Evolutionary conservation across 208 protist genomes (phyloP), one percentile per base, ranked within the genome.

Genomic region (Herpetomonas samuelpessoai): DNA sequence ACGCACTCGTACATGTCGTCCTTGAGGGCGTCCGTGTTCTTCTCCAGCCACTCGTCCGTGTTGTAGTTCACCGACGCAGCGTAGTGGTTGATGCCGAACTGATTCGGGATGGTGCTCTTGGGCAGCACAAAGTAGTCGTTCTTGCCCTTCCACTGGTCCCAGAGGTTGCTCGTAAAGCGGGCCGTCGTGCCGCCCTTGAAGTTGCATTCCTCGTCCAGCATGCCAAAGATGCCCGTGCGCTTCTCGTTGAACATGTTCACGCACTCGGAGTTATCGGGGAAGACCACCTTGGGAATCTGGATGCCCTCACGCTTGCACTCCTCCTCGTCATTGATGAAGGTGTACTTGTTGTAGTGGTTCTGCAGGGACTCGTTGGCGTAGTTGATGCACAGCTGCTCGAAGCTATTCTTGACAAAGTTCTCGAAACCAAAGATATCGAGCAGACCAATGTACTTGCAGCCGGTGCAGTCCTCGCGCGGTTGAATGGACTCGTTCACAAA

Each of bases 361-460:
- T 99, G 98, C 41, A 99, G 76, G 35, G 95, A 92, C 71, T 99
- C 98, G 76, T 99, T 99, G 41, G 96, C 94, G 68, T 93, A 99
- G 76, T 98, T 99, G 72, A 98, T 98, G 79, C 96, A 98, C 12
- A 99, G 68, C 80, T 98, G 96, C 79, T 98, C 97, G 68, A 99
- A 99, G 72, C 81, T 92, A 81, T 98, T 98, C 29, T 71, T 54
- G 49, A 79, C 75, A 68, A 98, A 98, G 57, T 95, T 94, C 75
- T 98, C 97, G 61, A 98, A 98, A 24, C 97, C 97, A 35, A 97
- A 97, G 67, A 98, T 98, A 66, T 98, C 97, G 38, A 98, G 86
- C 24, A 98, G 74, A 24, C 95, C 94, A 79, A 98, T 96, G 71
- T 97, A 93, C 56, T 85, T 84, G 68, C 70, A 88, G 26, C 65